Percentiles rank a stretch among this genome's conserved stretches.
These are phyloP conservation scores for Thraustochytrium striatum DNA, from an alignment of 352 stramenopile species.

Conservation along the genomic window DNA sequence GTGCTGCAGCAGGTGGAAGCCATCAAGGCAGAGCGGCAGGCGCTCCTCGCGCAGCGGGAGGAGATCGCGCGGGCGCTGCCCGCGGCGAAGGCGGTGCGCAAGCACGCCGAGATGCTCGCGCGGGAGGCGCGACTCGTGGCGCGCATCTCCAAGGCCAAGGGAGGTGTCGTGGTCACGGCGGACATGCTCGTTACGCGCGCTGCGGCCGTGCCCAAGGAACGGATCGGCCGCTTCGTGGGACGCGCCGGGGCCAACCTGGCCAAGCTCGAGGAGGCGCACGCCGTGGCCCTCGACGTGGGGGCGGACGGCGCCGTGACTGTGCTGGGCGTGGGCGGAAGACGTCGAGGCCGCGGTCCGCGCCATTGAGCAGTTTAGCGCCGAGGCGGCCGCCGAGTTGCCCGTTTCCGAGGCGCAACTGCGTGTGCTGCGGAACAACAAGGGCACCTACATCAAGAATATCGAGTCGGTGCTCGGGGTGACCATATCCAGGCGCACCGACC, in stretches of 20 bases:
- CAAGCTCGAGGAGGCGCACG: not conserved
- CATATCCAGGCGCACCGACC: not conserved
- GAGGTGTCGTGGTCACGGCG: not conserved
- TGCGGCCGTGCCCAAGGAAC: not conserved
- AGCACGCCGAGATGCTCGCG: not conserved
- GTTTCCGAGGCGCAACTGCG: not conserved
- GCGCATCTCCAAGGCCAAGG: constrained; percentile 10
- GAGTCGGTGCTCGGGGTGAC: constrained; percentile 18
- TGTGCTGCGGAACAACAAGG: constrained; percentile 12
- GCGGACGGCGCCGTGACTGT: not conserved
- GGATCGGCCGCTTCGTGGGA: constrained; percentile 35
- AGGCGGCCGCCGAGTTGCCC: not conserved
- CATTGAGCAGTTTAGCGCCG: not conserved
- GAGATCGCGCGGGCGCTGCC: not conserved
- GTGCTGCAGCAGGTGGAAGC: not conserved
- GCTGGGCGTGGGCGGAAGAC: constrained; percentile 14
- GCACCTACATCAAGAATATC: constrained; percentile 10
- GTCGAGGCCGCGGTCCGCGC: not conserved
- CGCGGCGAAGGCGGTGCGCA: not conserved
- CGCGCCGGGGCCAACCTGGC: not conserved
- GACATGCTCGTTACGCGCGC: not conserved
- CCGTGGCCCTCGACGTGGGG: not conserved
- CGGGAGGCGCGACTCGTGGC: not conserved
- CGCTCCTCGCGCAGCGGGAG: not conserved
- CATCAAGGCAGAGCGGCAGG: not conserved